A percentile compares a stretch with the other conserved stretches of the same genome.
These are phyloP conservation scores for Mycena indigotica DNA, from an alignment of 768 basidiomycete genomes.

Conservation along the genomic window DNA sequence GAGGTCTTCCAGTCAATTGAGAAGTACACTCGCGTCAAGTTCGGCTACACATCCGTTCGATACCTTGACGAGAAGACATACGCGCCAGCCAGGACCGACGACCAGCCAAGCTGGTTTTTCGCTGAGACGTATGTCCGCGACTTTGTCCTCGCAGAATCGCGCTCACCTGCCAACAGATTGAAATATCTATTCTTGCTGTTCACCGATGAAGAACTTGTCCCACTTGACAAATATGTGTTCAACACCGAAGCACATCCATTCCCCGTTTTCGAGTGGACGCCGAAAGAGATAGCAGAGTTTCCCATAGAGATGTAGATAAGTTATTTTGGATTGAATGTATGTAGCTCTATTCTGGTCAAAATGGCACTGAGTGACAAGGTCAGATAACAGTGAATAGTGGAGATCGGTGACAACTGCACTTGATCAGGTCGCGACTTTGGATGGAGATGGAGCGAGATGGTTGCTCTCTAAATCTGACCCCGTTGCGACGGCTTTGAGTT, in stretches of 20 bases:
- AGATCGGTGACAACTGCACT: too few species aligned
- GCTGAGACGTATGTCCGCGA: conserved; percentile 38
- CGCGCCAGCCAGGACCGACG: conserved; percentile 55
- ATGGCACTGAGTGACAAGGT: too few species aligned
- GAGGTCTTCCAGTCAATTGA: conserved; percentile 19
- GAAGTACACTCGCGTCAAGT: conserved; percentile 8
- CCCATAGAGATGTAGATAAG: conserved; percentile 28
- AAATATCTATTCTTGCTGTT: conserved; percentile 73
- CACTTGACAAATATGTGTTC: conserved; percentile 59
- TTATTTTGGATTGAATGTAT: background rate
- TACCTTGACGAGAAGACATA: conserved; percentile 42
- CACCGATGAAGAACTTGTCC: conserved; percentile 53
- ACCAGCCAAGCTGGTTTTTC: conserved; percentile 50
- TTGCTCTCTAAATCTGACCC: too few species aligned
- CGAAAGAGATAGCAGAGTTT: conserved; percentile 50
- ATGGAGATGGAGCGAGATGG: too few species aligned
- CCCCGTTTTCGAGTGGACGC: conserved; percentile 63
- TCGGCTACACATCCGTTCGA: conserved; percentile 32
- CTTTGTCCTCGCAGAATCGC: background rate
- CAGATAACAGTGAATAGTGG: too few species aligned
- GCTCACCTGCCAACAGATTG: too few species aligned
- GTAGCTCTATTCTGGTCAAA: background rate
- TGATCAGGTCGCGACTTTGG: too few species aligned
- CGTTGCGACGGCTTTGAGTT: conserved; percentile 18
- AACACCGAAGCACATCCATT: conserved; percentile 76